Conservation (phyloP, 2,329 filamentous ascomycete genomes). For the Pseudofabraea citricarpa region DNA sequence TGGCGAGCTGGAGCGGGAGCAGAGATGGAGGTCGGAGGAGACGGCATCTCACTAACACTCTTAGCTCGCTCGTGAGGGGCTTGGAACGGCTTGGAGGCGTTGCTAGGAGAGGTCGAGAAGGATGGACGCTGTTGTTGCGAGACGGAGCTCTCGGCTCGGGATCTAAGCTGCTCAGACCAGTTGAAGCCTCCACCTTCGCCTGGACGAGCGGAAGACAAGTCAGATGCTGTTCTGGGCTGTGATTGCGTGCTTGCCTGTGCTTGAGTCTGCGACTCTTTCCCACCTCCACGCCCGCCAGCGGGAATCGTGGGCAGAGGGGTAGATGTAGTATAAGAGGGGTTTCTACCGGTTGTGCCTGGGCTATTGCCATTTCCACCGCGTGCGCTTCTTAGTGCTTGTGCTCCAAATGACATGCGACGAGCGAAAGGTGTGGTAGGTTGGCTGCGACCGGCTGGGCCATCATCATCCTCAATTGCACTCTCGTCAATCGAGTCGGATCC, state of each 20-base stretch:
- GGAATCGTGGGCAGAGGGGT: constrained; percentile 22
- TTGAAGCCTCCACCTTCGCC: constrained; percentile 86
- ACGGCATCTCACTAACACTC: constrained; percentile 62
- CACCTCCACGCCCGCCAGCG: constrained; percentile 18
- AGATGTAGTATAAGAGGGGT: constrained; percentile 22
- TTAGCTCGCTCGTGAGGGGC: constrained; percentile 60
- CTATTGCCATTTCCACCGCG: constrained; percentile 28
- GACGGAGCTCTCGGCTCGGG: constrained; percentile 78
- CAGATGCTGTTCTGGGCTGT: constrained; percentile 59
- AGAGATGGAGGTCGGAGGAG: constrained; percentile 36
- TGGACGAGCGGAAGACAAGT: constrained; percentile 58
- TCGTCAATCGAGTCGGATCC: constrained; percentile 64
- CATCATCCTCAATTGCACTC: constrained; percentile 66
- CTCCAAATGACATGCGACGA: constrained; percentile 86
- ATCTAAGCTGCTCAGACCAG: constrained; percentile 93
- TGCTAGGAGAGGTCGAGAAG: constrained; percentile 47
- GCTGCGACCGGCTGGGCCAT: constrained; percentile 42
- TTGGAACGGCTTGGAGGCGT: constrained; percentile 24
- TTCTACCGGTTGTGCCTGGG: constrained; percentile 25
- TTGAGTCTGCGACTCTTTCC: constrained; percentile 16
- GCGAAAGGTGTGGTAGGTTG: constrained; percentile 70
- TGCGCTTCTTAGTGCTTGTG: constrained; percentile 51
- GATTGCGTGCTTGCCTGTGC: constrained; percentile 52
- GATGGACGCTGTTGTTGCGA: constrained; percentile 48
- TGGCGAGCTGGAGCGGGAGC: constrained; percentile 36